These are phyloP conservation scores for Grosmannia serpens DNA, from an alignment of 2,329 filamentous ascomycete species.

Conservation along the genomic window DNA sequence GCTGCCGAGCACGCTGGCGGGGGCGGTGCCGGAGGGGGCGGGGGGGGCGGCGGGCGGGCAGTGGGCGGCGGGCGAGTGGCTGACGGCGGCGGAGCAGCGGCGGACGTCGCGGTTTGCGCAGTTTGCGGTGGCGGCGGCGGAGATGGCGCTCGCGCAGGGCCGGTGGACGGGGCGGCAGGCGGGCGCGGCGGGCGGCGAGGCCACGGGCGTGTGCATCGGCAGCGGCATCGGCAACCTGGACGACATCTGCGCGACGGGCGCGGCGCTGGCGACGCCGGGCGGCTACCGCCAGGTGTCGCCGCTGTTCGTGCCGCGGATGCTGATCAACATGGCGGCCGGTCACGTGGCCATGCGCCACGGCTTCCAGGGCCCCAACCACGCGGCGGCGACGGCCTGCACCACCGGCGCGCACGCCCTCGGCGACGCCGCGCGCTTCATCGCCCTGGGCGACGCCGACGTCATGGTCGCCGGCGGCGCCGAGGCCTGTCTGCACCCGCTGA, in stretches of 20 bases:
- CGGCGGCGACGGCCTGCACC: conserved; percentile 88
- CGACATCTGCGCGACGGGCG: conserved; percentile 73
- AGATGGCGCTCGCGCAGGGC: conserved; percentile 78
- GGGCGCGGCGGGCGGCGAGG: conserved; percentile 43
- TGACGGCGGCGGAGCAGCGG: conserved; percentile 44
- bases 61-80: conserved; percentile 45
- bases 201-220: conserved; percentile 82
- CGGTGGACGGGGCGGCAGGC: conserved; percentile 46
- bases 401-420: conserved; percentile 92
- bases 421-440: conserved; percentile 85
- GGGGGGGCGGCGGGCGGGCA: conserved; percentile 19
- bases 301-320: conserved; percentile 79
- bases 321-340: conserved; percentile 91
- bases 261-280: conserved; percentile 57
- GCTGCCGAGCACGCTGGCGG: conserved; percentile 77
- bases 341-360: conserved; percentile 90
- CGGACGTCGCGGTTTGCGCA: conserved; percentile 89
- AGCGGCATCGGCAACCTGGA: conserved; percentile 94
- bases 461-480: conserved; percentile 96
- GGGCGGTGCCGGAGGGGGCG: conserved; percentile 51
- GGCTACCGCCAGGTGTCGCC: conserved; percentile 91
- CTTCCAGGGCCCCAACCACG: conserved; percentile 83
- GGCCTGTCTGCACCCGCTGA: conserved; percentile 88
- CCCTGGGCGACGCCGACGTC: conserved; percentile 81
- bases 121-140: conserved; percentile 75